Base-by-base conservation (phyloP, 2,329 filamentous ascomycete species). In the Ophiostoma sp. region DNA sequence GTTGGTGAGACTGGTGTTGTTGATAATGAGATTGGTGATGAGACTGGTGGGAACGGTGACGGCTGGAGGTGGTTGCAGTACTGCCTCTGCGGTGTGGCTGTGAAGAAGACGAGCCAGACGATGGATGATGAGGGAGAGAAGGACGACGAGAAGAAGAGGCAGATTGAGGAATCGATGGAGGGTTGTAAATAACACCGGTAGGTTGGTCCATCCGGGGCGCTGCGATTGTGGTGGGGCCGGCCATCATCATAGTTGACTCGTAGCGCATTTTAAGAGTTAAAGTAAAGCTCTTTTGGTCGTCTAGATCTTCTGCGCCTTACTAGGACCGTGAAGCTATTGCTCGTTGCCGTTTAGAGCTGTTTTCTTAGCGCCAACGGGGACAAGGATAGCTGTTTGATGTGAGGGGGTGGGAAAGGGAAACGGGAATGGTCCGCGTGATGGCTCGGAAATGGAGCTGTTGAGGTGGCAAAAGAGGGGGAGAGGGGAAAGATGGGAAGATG, bases 171-270 rank as follows among this genome's bases (percentile, higher is more conserved):
- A 25, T 25, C 22, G 22, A 12, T 9, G 9, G 50, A 3, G 25
- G 50, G 22, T 28, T 22, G 50, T 55, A 55, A 22, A 55, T 6
- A 55, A 69, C 48, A 28, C 33, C n/a, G 22, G 48, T 28, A 22
- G 50, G 52, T 15, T 70, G 69, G 39, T 73, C 57, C 70, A 50
- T 64, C 61, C 52, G 71, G 55, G 71, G 57, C 42, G 68, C 50
- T 48, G 72, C 66, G 42, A 59, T 33, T 5, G 25, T 28, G 55
- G 68, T 70, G 72, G 72, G 25, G 48, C 68, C 72, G 52, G 71
- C 28, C 63, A 61, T 57, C 63, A 72, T 72, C 57, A 71, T 71
- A 19, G 28, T 4, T 12, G 33, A 45, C 17, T 52, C 28, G 66
- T 39, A 59, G 31, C 50, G 68, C 48, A 70, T 33, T 59, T 55